Evolutionary conservation across 352 stramenopile species (phyloP).

Genomic region (Pythium myriotylum): DNA sequence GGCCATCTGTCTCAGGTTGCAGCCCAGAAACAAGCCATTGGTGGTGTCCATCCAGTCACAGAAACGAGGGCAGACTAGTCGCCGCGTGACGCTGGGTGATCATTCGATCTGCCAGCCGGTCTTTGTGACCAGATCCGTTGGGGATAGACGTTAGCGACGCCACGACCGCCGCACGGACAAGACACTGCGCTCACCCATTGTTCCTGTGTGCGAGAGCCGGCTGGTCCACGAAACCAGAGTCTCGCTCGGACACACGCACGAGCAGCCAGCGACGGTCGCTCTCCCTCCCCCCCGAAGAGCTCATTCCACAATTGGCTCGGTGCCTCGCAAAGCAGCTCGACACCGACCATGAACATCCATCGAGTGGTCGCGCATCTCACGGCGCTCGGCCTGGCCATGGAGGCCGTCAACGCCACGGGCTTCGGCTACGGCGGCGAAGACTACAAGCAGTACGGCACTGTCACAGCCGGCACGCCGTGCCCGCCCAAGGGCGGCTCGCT

Average conservation of each 20-base stretch:
- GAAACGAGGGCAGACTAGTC: too few relatives aligned
- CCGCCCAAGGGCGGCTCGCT: background rate
- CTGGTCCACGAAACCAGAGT: too few relatives aligned
- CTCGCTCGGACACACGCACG: too few relatives aligned
- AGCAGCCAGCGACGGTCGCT: too few relatives aligned
- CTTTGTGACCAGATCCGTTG: too few relatives aligned
- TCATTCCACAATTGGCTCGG: slow-evolving; percentile 10
- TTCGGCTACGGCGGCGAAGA: slow-evolving; percentile 5
- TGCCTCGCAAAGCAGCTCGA: background rate
- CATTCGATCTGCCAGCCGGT: too few relatives aligned
- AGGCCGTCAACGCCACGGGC: slow-evolving; percentile 6
- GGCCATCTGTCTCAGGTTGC: too few relatives aligned
- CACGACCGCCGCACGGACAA: background rate
- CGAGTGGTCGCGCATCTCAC: slow-evolving; percentile 8
- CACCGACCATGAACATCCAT: slow-evolving; percentile 7
- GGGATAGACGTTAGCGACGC: background rate
- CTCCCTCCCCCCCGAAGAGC: background rate
- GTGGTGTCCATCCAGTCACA: too few relatives aligned
- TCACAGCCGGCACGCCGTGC: slow-evolving; percentile 7
- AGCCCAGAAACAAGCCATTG: too few relatives aligned
- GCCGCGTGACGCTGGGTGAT: too few relatives aligned
- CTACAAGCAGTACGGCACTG: background rate
- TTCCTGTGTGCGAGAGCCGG: too few relatives aligned
- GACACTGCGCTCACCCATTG: background rate
- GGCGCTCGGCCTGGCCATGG: slow-evolving; percentile 4